Percentiles rank a stretch among this genome's conserved stretches.
Evolutionary conservation across 2,329 filamentous ascomycete species (phyloP).

Genomic region (Pezicula carpinea): DNA sequence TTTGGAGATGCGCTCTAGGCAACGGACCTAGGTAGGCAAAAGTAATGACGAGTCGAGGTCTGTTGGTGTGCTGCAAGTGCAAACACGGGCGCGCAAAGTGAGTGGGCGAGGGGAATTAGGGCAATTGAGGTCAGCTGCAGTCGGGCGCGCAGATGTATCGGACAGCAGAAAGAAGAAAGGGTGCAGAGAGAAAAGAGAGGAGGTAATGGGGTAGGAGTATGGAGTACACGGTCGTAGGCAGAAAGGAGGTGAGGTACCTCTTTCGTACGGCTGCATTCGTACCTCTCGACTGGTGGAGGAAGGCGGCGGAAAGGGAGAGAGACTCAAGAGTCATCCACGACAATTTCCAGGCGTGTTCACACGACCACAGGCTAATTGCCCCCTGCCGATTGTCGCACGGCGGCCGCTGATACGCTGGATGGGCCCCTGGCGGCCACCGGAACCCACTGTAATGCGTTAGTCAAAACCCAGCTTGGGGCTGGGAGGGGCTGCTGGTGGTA

Average conservation of each 20-base stretch:
- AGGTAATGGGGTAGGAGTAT: constrained; percentile 13
- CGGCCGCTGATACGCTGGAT: too few species aligned
- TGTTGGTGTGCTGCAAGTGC: constrained; percentile 15
- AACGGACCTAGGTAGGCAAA: constrained; percentile 9
- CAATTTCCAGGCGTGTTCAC: neutral
- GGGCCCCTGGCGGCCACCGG: too few species aligned
- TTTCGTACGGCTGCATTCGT: too few species aligned
- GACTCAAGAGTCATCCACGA: constrained; percentile 5
- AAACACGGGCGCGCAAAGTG: constrained; percentile 6
- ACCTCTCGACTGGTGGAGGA: too few species aligned
- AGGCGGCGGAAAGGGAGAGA: constrained; percentile 4
- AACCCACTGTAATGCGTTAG: too few species aligned
- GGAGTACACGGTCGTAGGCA: constrained; percentile 11
- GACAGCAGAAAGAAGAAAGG: constrained; percentile 7
- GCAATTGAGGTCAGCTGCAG: constrained; percentile 29
- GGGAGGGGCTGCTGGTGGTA: too few species aligned
- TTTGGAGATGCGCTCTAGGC: constrained; percentile 10
- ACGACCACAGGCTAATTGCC: too few species aligned
- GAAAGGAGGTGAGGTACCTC: constrained; percentile 7
- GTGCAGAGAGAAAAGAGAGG: neutral
- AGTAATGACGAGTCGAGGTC: constrained; percentile 20
- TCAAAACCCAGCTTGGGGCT: too few species aligned
- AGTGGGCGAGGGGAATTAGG: constrained; percentile 9
- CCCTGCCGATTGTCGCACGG: too few species aligned
- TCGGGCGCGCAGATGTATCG: constrained; percentile 27